These are phyloP conservation scores for Rugonectria rugulosa DNA, from an alignment of 2,329 filamentous ascomycete species.

Conservation along the genomic window DNA sequence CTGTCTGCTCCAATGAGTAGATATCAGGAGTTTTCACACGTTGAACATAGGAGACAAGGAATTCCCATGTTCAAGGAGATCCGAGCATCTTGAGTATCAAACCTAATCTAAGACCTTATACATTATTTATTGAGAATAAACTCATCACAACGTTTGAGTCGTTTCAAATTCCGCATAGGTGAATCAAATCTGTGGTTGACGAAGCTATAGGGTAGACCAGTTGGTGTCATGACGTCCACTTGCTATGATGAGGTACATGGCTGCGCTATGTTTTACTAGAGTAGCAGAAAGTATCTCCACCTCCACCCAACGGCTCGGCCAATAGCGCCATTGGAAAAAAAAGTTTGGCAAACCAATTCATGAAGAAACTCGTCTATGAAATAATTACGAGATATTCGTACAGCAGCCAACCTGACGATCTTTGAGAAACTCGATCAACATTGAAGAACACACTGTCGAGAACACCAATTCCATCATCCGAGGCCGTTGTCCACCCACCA, in stretches of 20 bases:
- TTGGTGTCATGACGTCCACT: background rate
- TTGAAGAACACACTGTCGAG: too few species aligned
- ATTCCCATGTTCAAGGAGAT: too few species aligned
- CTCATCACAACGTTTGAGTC: too few species aligned
- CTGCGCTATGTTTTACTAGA: background rate
- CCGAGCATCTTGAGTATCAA: too few species aligned
- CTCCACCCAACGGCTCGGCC: background rate
- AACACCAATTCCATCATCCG: conserved; percentile 4
- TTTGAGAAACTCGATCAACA: background rate
- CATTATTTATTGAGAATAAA: too few species aligned
- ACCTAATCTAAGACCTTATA: too few species aligned
- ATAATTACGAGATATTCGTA: too few species aligned
- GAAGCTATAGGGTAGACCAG: background rate
- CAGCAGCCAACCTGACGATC: background rate
- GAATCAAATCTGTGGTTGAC: too few species aligned
- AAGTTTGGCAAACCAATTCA: conserved; percentile 9
- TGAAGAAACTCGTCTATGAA: background rate
- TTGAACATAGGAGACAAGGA: too few species aligned
- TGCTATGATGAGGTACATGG: background rate
- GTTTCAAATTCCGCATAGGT: too few species aligned
- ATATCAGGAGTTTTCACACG: too few species aligned
- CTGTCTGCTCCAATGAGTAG: too few species aligned
- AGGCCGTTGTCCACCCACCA: background rate
- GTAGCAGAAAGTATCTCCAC: background rate
- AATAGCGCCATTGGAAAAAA: conserved; percentile 12